Base-by-base conservation (phyloP, 306 rosid species). In the Casuarina equisetifolia region DNA sequence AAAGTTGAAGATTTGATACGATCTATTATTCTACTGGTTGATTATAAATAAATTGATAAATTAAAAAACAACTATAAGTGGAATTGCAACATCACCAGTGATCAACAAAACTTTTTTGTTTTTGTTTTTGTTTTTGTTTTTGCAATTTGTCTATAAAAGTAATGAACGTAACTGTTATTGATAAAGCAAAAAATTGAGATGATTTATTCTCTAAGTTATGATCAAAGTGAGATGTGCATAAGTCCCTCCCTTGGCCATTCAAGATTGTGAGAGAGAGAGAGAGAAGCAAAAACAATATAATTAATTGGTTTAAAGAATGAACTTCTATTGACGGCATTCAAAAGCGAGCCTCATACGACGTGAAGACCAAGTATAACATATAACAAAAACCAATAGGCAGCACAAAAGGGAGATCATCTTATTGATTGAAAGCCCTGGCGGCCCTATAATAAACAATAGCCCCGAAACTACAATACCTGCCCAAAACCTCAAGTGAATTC, bases 401-500 rank as follows among this genome's bases (percentile, higher is more conserved):
- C 81, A 76, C 55, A 72, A 49, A 74, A 78, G 77, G 85, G 76
- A 81, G 78, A 87, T 59, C 88, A 88, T 84, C 85, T 86, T 77
- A 75, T 80, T 80, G 71, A 78, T 80, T 75, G 39, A 49, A 64
- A 52, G 75, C 66, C 80, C 48, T 62, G 90, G 87, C 78, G 83
- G 91, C 83, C 74, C 87, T 15, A 77, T 55, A 69, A 58, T 54
- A 82, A 82, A 85, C 81, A 75, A 76, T 52, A 70, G 76, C 86
- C 83, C 74, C 87, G 79, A 79, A 67, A 69, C 69, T 36, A 78
- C 81, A 76, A 75, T 62, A 70, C 80, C 81, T 25, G 69, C 85
- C 73, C 74, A 43, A 76, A 76, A 82, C 77, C 79, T 76, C 58
- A 74, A 73, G 77, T 77, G 76, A 70, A 71, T 70, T 76, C 83